phyloP scores from a whole-genome alignment of 345 rosid genomes.

The Corchorus capsularis region DNA sequence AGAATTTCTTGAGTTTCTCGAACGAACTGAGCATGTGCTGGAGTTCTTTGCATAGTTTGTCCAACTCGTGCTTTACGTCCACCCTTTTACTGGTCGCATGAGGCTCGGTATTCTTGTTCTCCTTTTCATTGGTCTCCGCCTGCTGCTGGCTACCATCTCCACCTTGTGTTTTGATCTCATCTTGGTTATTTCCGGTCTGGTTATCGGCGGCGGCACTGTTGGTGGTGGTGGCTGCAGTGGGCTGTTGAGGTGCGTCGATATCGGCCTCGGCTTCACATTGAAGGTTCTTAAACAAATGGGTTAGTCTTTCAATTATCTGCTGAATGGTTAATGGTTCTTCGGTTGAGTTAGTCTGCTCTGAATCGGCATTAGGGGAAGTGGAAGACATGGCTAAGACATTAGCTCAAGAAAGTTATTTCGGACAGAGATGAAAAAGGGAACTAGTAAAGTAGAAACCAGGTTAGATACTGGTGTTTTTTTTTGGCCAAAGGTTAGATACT shows the following conservation, averaged over 20 bases:
- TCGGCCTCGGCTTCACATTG: neutral
- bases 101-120: neutral
- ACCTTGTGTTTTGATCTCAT: neutral
- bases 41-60: constrained; percentile 20
- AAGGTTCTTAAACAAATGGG: neutral
- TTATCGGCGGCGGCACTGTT: neutral
- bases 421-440: no score
- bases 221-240: neutral
- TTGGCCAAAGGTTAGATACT: no score
- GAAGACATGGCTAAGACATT: neutral
- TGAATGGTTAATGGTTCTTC: neutral
- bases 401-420: neutral
- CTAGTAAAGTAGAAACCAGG: no score
- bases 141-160: neutral
- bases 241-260: neutral
- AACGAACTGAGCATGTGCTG: constrained; percentile 8
- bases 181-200: neutral
- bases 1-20: constrained; percentile 10
- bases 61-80: neutral
- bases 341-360: neutral
- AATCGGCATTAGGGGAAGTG: neutral
- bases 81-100: no score
- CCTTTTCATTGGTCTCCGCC: no score
- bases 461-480: no score
- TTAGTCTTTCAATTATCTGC: neutral